Percentiles rank a stretch among this genome's conserved stretches.
These are phyloP conservation scores for Ophiostoma fasciatum DNA, from an alignment of 2,329 filamentous ascomycete genomes.

Conservation along the genomic window DNA sequence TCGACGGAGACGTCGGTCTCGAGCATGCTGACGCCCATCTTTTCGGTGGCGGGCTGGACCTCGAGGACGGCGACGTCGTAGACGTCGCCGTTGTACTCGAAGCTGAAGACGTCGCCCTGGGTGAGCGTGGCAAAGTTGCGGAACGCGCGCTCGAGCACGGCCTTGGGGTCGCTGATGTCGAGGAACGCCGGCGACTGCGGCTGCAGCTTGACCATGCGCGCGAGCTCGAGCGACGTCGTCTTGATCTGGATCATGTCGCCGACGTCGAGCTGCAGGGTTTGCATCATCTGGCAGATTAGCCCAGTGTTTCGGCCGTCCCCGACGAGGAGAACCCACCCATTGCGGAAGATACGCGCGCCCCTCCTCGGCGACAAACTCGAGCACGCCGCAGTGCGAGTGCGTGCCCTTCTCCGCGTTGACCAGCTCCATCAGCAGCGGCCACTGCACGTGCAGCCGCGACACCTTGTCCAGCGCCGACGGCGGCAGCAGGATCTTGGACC, in stretches of 20 bases:
- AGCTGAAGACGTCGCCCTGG: constrained; percentile 88
- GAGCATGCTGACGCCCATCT: constrained; percentile 82
- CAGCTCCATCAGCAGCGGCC: constrained; percentile 93
- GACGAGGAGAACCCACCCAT: constrained; percentile 48
- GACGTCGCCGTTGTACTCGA: constrained; percentile 86
- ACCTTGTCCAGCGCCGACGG: constrained; percentile 93
- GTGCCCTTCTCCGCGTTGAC: constrained; percentile 70
- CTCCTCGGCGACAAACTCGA: constrained; percentile 96
- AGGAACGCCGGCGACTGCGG: constrained; percentile 87
- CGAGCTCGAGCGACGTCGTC: constrained; percentile 81
- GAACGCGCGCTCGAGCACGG: constrained; percentile 91
- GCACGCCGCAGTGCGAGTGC: constrained; percentile 82
- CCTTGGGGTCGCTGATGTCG: constrained; percentile 93
- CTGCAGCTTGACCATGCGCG: constrained; percentile 89
- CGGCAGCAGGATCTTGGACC: constrained; percentile 96
- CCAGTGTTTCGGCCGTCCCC: no score
- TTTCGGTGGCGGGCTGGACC: constrained; percentile 70
- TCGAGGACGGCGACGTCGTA: constrained; percentile 91
- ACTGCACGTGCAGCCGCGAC: constrained; percentile 88
- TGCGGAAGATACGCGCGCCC: constrained; percentile 91
- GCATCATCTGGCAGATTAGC: constrained; percentile 60
- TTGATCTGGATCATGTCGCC: constrained; percentile 93
- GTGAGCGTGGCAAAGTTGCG: constrained; percentile 90
- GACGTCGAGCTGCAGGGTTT: constrained; percentile 73
- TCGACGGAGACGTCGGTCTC: constrained; percentile 96